Evolutionary conservation across 768 basidiomycete species (phyloP).

Genomic region (Astraeus odoratus): DNA sequence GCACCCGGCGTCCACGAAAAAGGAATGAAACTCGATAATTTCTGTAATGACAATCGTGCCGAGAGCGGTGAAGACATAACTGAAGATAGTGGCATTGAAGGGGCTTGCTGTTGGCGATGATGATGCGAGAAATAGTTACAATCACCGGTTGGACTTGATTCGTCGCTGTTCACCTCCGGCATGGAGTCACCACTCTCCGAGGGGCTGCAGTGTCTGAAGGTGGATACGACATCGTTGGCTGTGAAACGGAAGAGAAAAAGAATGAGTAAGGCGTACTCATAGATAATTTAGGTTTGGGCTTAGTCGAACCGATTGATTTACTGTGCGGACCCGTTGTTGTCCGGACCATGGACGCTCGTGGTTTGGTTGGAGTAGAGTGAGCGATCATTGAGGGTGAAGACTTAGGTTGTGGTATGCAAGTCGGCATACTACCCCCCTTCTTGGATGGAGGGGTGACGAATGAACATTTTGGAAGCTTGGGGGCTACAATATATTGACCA

Average conservation of each 20-base stretch:
- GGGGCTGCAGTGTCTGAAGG: conserved; percentile 35
- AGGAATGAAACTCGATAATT: conserved; percentile 55
- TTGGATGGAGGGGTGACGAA: conserved; percentile 49
- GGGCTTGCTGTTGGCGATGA: conserved; percentile 11
- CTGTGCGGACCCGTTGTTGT: conserved; percentile 18
- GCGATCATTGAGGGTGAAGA: conserved; percentile 31
- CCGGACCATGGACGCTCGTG: conserved; percentile 32
- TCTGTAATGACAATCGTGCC: conserved; percentile 53
- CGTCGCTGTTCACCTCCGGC: conserved; percentile 26
- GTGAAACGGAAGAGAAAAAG: conserved; percentile 29
- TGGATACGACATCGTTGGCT: conserved; percentile 22
- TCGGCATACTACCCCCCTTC: conserved; percentile 39
- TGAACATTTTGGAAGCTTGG: conserved; percentile 17
- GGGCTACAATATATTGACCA: conserved; percentile 19
- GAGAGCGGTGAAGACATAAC: conserved; percentile 47
- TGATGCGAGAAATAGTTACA: neutral
- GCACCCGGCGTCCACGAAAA: conserved; percentile 44
- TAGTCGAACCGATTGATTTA: conserved; percentile 56
- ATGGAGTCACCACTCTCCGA: conserved; percentile 18
- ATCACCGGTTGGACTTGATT: conserved; percentile 5
- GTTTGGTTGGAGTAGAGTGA: conserved; percentile 23
- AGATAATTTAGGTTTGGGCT: conserved; percentile 40
- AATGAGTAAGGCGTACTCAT: conserved; percentile 58
- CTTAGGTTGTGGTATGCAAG: conserved; percentile 59
- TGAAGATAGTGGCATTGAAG: conserved; percentile 38